These are phyloP conservation scores for Colletotrichum godetiae DNA, from an alignment of 2,329 filamentous ascomycete species.

Conservation along the genomic window DNA sequence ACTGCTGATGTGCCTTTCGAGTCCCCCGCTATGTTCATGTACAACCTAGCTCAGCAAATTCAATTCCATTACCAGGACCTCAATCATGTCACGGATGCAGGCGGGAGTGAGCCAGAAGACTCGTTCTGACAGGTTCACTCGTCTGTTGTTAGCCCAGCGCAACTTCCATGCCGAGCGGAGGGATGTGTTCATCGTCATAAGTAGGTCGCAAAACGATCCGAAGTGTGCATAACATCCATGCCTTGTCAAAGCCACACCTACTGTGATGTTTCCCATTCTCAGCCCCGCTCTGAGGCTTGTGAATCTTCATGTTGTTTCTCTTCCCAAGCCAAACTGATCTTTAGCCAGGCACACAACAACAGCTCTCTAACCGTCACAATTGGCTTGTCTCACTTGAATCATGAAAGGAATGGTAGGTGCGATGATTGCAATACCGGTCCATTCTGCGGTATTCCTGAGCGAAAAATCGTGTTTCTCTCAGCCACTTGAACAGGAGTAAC, in stretches of 20 bases:
- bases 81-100: neutral
- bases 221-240: neutral
- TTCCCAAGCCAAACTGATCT: neutral
- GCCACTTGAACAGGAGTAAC: neutral
- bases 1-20: neutral
- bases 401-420: neutral
- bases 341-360: neutral
- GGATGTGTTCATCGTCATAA: neutral
- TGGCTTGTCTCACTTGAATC: neutral
- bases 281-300: neutral
- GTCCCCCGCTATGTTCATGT: neutral
- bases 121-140: neutral
- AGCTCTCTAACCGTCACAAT: no score
- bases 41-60: neutral
- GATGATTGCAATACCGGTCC: neutral
- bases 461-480: neutral
- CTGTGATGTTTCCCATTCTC: neutral
- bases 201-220: neutral
- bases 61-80: no score
- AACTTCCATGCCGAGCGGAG: neutral
- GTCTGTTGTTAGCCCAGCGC: neutral
- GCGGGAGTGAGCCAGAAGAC: neutral
- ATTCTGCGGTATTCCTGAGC: neutral
- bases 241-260: neutral
- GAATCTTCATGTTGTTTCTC: neutral